These are phyloP conservation scores for Ceratocystis ficicola DNA, from an alignment of 2,329 filamentous ascomycete genomes.

Conservation along the genomic window DNA sequence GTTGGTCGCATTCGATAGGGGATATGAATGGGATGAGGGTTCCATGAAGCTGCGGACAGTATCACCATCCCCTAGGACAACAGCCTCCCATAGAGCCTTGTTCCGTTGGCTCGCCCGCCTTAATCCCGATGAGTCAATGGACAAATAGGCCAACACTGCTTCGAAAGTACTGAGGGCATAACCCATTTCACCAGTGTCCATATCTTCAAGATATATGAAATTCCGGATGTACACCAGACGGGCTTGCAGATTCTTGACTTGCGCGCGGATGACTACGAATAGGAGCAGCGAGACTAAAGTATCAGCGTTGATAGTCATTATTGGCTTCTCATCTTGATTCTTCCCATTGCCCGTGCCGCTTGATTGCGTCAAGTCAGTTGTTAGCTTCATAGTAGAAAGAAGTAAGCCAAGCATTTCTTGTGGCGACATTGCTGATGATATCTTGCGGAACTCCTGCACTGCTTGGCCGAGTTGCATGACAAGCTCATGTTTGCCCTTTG, in stretches of 20 bases:
- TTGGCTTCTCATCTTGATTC: slow-evolving; percentile 36
- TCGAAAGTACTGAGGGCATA: slow-evolving; percentile 95
- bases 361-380: slow-evolving; percentile 48
- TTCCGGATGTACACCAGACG: slow-evolving; percentile 89
- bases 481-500: slow-evolving; percentile 67
- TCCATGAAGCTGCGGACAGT: slow-evolving; percentile 72
- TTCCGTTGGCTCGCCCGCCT: slow-evolving; percentile 79
- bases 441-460: slow-evolving; percentile 80
- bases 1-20: slow-evolving; percentile 3
- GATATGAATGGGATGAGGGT: slow-evolving; percentile 31
- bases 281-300: slow-evolving; percentile 83
- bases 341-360: slow-evolving; percentile 30
- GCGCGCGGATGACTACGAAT: slow-evolving; percentile 82
- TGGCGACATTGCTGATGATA: slow-evolving; percentile 62
- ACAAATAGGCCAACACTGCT: slow-evolving; percentile 79
- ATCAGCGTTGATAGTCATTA: slow-evolving; percentile 65
- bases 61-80: slow-evolving; percentile 61
- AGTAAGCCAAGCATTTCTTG: slow-evolving; percentile 81
- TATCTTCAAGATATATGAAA: slow-evolving; percentile 95
- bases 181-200: slow-evolving; percentile 89
- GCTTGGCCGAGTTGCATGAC: slow-evolving; percentile 63
- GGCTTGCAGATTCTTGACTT: slow-evolving; percentile 76
- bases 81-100: slow-evolving; percentile 75
- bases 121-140: slow-evolving; percentile 67
- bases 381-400: slow-evolving; percentile 66